Evolutionary conservation across 2,329 filamentous ascomycete genomes (phyloP).

Genomic region (Berkeleyomyces basicola): DNA sequence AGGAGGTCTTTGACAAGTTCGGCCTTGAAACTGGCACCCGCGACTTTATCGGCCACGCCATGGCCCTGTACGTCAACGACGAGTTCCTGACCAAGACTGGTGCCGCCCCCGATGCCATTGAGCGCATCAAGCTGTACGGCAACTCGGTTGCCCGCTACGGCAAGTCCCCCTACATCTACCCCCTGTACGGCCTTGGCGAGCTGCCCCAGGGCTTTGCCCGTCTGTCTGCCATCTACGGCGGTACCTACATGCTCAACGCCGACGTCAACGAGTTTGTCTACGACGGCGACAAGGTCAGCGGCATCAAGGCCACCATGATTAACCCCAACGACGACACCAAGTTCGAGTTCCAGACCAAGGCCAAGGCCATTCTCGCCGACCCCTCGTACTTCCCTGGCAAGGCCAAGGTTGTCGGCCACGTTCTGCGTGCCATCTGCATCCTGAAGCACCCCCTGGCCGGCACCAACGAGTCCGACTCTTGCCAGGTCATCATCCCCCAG

Average conservation of each 20-base stretch:
- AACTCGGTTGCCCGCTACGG: constrained; percentile 96
- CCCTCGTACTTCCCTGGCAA: constrained; percentile 92
- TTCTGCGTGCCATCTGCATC: constrained; percentile 94
- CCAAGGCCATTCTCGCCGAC: constrained; percentile 88
- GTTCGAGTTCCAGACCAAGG: constrained; percentile 93
- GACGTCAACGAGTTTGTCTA: constrained; percentile 79
- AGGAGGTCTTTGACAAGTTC: constrained; percentile 98
- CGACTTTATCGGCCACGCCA: constrained; percentile 95
- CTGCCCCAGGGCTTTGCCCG: constrained; percentile 95
- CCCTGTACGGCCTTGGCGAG: constrained; percentile 90
- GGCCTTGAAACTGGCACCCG: constrained; percentile 75
- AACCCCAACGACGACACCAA: constrained; percentile 48
- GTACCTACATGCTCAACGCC: constrained; percentile 99
- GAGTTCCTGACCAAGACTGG: constrained; percentile 62
- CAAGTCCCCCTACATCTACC: constrained; percentile 99
- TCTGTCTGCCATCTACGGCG: constrained; percentile 93
- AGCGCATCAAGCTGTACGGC: constrained; percentile 88
- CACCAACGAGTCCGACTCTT: constrained; percentile 75
- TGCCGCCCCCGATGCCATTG: constrained; percentile 65
- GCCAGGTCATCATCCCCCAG: constrained; percentile 94
- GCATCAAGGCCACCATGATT: constrained; percentile 95
- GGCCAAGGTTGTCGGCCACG: constrained; percentile 70
- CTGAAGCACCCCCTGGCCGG: constrained; percentile 86
- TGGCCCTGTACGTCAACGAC: constrained; percentile 87
- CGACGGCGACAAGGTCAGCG: constrained; percentile 69